Conservation (phyloP, 495 filamentous ascomycete genomes). For the Podospora tetraspora region DNA sequence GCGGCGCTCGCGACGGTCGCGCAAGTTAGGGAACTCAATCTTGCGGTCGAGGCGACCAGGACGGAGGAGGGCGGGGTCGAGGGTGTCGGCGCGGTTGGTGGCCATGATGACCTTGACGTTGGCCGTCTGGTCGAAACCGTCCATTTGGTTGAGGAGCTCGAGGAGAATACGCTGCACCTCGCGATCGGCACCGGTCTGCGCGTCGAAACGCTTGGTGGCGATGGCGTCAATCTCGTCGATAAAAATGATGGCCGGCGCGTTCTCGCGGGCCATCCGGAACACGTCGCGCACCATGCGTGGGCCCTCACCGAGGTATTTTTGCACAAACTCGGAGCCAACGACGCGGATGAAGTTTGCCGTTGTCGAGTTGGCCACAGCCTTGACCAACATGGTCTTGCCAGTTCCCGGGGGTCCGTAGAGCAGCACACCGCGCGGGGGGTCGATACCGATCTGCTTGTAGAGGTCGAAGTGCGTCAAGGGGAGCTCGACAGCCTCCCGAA, state of each 20-base stretch:
- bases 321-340: slow-evolving; percentile 95
- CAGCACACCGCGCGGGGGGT: slow-evolving; percentile 91
- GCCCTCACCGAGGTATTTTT: slow-evolving; percentile 96
- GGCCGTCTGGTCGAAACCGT: slow-evolving; percentile 96
- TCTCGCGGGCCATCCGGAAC: slow-evolving; percentile 98
- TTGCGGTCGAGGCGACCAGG: slow-evolving; percentile 95
- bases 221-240: slow-evolving; percentile 99
- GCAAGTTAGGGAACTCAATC: slow-evolving; percentile 91
- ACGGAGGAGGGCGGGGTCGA: slow-evolving; percentile 89
- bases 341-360: slow-evolving; percentile 98
- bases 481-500: slow-evolving; percentile 93
- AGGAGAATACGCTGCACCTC: slow-evolving; percentile 97
- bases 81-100: slow-evolving; percentile 93
- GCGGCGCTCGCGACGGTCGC: slow-evolving; percentile 86
- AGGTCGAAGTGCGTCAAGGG: slow-evolving; percentile 96
- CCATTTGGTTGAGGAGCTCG: slow-evolving; percentile 98
- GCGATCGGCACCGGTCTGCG: slow-evolving; percentile 93
- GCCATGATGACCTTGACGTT: slow-evolving; percentile 99
- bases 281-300: slow-evolving; percentile 98
- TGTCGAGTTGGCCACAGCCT: slow-evolving; percentile 96
- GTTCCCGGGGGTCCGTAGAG: slow-evolving; percentile 96
- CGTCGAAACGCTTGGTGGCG: slow-evolving; percentile 97
- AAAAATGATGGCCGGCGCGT: slow-evolving; percentile 97
- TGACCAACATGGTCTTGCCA: slow-evolving; percentile 98
- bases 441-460: slow-evolving; percentile 97